Evolutionary conservation across 2,329 filamentous ascomycete genomes (phyloP).

Genomic region (Pezizomycotina sp.): DNA sequence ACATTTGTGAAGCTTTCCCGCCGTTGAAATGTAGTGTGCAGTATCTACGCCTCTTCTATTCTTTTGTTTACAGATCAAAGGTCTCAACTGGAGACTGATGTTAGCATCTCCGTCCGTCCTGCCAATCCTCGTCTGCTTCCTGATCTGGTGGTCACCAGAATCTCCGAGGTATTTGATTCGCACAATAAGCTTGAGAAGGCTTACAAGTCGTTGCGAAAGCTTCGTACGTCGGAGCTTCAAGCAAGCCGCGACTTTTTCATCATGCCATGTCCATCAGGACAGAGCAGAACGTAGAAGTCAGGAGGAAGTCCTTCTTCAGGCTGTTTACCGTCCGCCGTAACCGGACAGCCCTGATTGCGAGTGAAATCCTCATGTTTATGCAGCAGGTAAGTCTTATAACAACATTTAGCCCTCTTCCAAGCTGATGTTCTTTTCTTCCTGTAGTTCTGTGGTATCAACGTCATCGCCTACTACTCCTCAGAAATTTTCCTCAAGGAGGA

Average conservation of each 20-base stretch:
- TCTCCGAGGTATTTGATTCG: constrained; percentile 49
- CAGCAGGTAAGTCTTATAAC: constrained; percentile 40
- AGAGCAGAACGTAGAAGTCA: constrained; percentile 38
- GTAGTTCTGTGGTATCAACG: constrained; percentile 32
- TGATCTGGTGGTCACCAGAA: constrained; percentile 51
- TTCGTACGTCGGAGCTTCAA: constrained; percentile 41
- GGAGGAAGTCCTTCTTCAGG: constrained; percentile 39
- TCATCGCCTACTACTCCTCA: constrained; percentile 45
- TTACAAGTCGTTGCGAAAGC: constrained; percentile 35
- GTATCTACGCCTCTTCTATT: too few relatives aligned
- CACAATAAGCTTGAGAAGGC: constrained; percentile 34
- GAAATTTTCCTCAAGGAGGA: constrained; percentile 44
- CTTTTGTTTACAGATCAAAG: constrained; percentile 11
- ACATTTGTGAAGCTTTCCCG: too few relatives aligned
- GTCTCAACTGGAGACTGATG: constrained; percentile 49
- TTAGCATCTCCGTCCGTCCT: constrained; percentile 50
- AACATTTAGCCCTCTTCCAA: constrained; percentile 23
- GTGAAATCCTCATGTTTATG: constrained; percentile 50
- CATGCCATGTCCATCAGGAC: constrained; percentile 45
- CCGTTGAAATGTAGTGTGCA: too few relatives aligned
- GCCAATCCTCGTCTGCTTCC: constrained; percentile 39
- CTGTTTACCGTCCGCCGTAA: constrained; percentile 45
- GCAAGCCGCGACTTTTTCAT: constrained; percentile 47
- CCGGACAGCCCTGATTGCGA: constrained; percentile 43
- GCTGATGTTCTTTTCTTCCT: not conserved